Percentiles rank a stretch among this genome's conserved stretches.
phyloP scores from a whole-genome alignment of 2,329 filamentous ascomycete genomes.

The Penicillium sp. region DNA sequence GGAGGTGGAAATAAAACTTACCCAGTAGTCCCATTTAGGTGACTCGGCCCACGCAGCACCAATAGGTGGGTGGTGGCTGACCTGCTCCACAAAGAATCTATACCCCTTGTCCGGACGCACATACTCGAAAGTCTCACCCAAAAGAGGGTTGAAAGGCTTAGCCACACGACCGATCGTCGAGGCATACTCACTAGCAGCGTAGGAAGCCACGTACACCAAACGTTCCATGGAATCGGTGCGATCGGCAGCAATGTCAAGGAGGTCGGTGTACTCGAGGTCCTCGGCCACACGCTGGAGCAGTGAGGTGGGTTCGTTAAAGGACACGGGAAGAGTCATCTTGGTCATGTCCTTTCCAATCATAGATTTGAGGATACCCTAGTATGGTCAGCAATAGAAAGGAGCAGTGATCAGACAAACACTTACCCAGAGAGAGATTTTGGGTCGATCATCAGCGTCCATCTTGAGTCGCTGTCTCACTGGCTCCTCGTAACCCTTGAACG shows the following conservation, averaged over 20 bases:
- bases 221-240: slow-evolving; percentile 85
- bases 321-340: slow-evolving; percentile 97
- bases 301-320: slow-evolving; percentile 97
- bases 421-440: slow-evolving; percentile 96
- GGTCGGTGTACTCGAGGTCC: slow-evolving; percentile 96
- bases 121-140: slow-evolving; percentile 97
- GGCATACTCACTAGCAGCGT: slow-evolving; percentile 94
- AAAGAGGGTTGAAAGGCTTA: slow-evolving; percentile 94
- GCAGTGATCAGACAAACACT: slow-evolving; percentile 34
- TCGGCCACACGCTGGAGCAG: slow-evolving; percentile 91
- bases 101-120: slow-evolving; percentile 94
- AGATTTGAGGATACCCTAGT: slow-evolving; percentile 89
- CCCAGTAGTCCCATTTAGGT: slow-evolving; percentile 90
- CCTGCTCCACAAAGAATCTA: slow-evolving; percentile 97
- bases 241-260: slow-evolving; percentile 85
- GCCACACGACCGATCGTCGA: slow-evolving; percentile 95
- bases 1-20: slow-evolving; percentile 34
- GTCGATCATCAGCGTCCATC: slow-evolving; percentile 87
- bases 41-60: slow-evolving; percentile 92
- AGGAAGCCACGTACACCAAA: slow-evolving; percentile 90
- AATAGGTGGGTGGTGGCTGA: slow-evolving; percentile 94
- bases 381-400: slow-evolving; percentile 6
- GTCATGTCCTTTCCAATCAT: slow-evolving; percentile 99
- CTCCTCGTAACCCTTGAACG: slow-evolving; percentile 90
- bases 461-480: slow-evolving; percentile 76